Evolutionary conservation across 768 basidiomycete species (phyloP), one percentile per base, ranked within the genome.

Genomic region (Pleurotus cornucopiae): DNA sequence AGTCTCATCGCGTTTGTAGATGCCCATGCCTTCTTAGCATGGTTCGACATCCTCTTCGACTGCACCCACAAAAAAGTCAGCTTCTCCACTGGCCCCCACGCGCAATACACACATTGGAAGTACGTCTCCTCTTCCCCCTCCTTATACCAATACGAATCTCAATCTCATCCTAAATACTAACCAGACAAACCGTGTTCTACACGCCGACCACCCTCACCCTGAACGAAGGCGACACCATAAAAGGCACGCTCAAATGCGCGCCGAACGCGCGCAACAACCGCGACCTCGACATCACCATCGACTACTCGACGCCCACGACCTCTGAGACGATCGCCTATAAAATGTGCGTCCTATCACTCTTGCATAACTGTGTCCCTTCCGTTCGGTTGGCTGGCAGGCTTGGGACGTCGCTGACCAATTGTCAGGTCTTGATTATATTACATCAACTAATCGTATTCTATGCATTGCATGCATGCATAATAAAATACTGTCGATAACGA

Each of bases 71-170:
- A 94, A 73, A 91, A 90, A 67, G 86, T 95, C 60, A 84, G 85
- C 65, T 99, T 99, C 73, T 96, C 94, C 46, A 99, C 97, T 11
- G 97, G 97, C 11, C 97, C 97, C 12, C 97, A 98, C 64, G 91
- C 95, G 55, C 89, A 93, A 71, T 94, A 94, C 74, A 94, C 92
- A 23, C 92, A 94, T 69, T 94, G 92, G 92, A 94, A 94, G 94
- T 94, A 63, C 69, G 91, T 83, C 7, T 21, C 16, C 14, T 13
- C 34, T 37, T 7, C 21, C 5, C 26, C 43, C 25, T 40, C 46
- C 49, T 2, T 23, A 11, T 44, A 11, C 4, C 5, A 44, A 9
- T 16, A 21, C 41, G 5, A 44, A 7, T 14, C 39, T 18, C 20
- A 14, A 14, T 26, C 12, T 38, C 4, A 49, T 14, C 57, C 23